These are phyloP conservation scores for Trametes cinnabarina DNA, from an alignment of 768 basidiomycete genomes.

Conservation along the genomic window DNA sequence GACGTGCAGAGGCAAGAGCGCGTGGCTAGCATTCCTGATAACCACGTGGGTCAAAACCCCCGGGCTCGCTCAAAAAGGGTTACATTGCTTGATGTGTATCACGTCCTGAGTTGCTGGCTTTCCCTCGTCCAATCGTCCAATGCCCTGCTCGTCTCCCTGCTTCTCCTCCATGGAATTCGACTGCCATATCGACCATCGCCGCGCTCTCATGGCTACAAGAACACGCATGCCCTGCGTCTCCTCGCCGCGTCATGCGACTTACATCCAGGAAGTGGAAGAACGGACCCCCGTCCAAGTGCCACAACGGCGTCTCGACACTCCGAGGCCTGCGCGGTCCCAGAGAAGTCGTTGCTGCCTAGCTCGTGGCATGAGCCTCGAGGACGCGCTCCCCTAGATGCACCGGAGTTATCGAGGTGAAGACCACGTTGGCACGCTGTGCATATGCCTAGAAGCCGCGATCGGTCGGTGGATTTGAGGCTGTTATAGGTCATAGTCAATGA, in stretches of 20 bases:
- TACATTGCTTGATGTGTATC: slow-evolving; percentile 20
- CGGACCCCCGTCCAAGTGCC: not conserved
- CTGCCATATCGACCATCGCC: slow-evolving; percentile 15
- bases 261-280: not conserved
- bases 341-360: not conserved
- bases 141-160: not conserved
- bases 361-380: not conserved
- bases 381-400: not conserved
- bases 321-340: slow-evolving; percentile 7
- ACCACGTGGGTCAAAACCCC: slow-evolving; percentile 18
- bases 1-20: slow-evolving; percentile 20
- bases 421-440: not conserved
- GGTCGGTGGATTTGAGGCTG: slow-evolving; percentile 10
- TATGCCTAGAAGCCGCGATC: slow-evolving; percentile 9
- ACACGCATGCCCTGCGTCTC: not conserved
- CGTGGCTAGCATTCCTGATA: slow-evolving; percentile 21
- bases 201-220: slow-evolving; percentile 12
- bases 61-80: slow-evolving; percentile 16
- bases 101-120: slow-evolving; percentile 1
- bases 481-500: slow-evolving; percentile 11
- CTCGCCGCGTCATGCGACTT: not conserved
- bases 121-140: not conserved
- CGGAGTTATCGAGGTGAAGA: slow-evolving; percentile 1
- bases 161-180: slow-evolving; percentile 10
- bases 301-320: slow-evolving; percentile 2